Evolutionary conservation across 2,329 filamentous ascomycete species (phyloP).

Genomic region (Thelonectria olida): DNA sequence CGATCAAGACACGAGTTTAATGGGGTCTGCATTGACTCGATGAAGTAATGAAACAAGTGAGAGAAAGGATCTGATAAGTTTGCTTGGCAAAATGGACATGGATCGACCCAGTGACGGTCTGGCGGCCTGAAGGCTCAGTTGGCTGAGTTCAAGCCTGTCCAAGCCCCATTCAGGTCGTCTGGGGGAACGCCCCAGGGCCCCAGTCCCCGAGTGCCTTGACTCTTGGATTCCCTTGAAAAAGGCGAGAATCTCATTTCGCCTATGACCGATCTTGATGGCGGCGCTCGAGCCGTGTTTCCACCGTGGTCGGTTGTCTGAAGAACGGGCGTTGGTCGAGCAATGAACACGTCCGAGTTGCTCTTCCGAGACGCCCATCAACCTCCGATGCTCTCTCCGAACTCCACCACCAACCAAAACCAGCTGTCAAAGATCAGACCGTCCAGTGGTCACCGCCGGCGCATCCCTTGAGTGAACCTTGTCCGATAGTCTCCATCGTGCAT

Average conservation of each 20-base stretch:
- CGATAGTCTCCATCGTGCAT: conserved; percentile 8
- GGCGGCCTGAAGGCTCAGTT: background rate
- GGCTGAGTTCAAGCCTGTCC: conserved; percentile 16
- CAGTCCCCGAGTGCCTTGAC: too few relatives aligned
- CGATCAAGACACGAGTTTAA: conserved; percentile 25
- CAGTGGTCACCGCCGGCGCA: conserved; percentile 1
- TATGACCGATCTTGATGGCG: conserved; percentile 1
- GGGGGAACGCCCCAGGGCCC: conserved; percentile 5
- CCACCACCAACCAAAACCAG: conserved; percentile 15
- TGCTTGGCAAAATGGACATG: conserved; percentile 32
- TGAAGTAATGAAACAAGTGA: conserved; percentile 16
- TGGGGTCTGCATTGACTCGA: conserved; percentile 22
- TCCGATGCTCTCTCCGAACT: conserved; percentile 35
- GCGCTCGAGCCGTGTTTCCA: conserved; percentile 7
- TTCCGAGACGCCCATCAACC: background rate
- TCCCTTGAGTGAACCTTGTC: conserved; percentile 25
- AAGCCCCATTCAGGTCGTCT: conserved; percentile 12
- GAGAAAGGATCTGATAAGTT: conserved; percentile 39
- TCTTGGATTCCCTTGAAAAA: background rate
- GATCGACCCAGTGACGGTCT: conserved; percentile 30
- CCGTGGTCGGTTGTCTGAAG: background rate
- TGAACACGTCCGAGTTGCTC: conserved; percentile 23
- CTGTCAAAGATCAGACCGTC: background rate
- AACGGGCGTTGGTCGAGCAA: conserved; percentile 7
- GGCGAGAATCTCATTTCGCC: conserved; percentile 8